These are phyloP conservation scores for Kurtzmaniella natalensis DNA, from an alignment of 1,139 yeast species.

Conservation along the genomic window DNA sequence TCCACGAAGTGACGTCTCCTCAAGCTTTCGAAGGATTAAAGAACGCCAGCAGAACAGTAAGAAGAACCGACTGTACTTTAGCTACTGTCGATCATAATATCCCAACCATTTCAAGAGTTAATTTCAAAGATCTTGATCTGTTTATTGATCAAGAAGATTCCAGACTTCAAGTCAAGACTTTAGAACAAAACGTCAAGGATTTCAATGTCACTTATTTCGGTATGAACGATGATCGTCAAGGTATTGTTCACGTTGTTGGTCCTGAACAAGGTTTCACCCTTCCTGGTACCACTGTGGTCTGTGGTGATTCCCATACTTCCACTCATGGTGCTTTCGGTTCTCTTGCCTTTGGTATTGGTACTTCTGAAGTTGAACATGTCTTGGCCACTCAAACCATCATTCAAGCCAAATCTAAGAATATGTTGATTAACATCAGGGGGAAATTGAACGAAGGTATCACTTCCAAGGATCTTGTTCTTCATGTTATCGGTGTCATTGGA, in stretches of 20 bases:
- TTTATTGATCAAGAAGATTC: slow-evolving; percentile 91
- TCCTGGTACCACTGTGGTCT: slow-evolving; percentile 97
- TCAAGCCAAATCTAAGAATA: slow-evolving; percentile 91
- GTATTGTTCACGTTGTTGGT: slow-evolving; percentile 96
- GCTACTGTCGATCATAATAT: slow-evolving; percentile 98
- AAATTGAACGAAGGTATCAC: slow-evolving; percentile 84
- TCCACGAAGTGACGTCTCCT: slow-evolving; percentile 97
- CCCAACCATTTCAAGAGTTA: slow-evolving; percentile 81
- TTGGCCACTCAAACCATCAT: slow-evolving; percentile 94
- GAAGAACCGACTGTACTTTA: slow-evolving; percentile 91
- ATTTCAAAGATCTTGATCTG: slow-evolving; percentile 69
- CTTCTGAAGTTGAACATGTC: slow-evolving; percentile 98
- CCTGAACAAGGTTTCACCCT: slow-evolving; percentile 98
- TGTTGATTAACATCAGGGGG: slow-evolving; percentile 85
- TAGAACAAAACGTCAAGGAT: slow-evolving; percentile 87
- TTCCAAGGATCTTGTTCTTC: slow-evolving; percentile 89
- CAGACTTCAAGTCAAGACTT: slow-evolving; percentile 83
- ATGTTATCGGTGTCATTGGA: slow-evolving; percentile 94
- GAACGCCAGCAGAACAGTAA: slow-evolving; percentile 80
- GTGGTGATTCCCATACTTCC: slow-evolving; percentile 98
- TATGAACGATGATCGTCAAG: slow-evolving; percentile 90
- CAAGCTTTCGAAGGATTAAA: slow-evolving; percentile 96
- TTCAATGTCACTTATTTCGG: slow-evolving; percentile 91
- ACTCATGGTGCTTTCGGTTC: slow-evolving; percentile 99
- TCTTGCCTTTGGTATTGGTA: slow-evolving; percentile 98